Percentiles rank a stretch among this genome's conserved stretches.
phyloP scores from a whole-genome alignment of 1,284 basidiomycete genomes.

The Pisolithus thermaeus region DNA sequence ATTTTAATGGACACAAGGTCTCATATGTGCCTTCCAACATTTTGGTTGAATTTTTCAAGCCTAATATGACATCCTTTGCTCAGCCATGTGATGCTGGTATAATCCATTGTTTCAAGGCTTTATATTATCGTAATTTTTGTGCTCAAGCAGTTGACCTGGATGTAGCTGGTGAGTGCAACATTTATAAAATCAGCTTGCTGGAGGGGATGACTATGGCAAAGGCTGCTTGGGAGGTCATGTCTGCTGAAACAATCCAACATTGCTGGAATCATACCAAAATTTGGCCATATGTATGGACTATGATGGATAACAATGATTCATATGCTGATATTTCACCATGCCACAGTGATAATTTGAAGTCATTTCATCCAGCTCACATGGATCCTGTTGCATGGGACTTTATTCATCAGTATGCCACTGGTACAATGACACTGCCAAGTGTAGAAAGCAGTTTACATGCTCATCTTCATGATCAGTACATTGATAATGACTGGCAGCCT shows the following conservation, averaged over 20 bases:
- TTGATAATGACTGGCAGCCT: constrained; percentile 1
- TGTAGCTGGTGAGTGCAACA: constrained; percentile 18
- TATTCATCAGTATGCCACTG: too few species aligned
- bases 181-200: constrained; percentile 28
- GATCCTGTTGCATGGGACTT: too few species aligned
- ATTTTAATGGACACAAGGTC: constrained; percentile 19
- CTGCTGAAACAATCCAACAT: constrained; percentile 14
- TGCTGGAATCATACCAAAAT: constrained; percentile 21
- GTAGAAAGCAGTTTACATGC: too few species aligned
- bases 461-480: too few species aligned
- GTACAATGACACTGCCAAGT: too few species aligned
- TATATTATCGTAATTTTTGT: constrained; percentile 19
- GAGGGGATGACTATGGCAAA: constrained; percentile 25
- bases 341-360: too few species aligned
- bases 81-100: constrained; percentile 31
- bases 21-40: constrained; percentile 17
- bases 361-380: too few species aligned
- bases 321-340: background rate
- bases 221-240: constrained; percentile 17
- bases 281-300: background rate
- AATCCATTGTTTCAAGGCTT: constrained; percentile 30
- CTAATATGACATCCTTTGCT: constrained; percentile 24
- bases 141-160: constrained; percentile 19
- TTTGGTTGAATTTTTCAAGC: constrained; percentile 21
- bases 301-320: background rate